Percentiles rank a stretch among this genome's conserved stretches.
Evolutionary conservation across 2,329 filamentous ascomycete species (phyloP).

Genomic region (Fusarium sp.): DNA sequence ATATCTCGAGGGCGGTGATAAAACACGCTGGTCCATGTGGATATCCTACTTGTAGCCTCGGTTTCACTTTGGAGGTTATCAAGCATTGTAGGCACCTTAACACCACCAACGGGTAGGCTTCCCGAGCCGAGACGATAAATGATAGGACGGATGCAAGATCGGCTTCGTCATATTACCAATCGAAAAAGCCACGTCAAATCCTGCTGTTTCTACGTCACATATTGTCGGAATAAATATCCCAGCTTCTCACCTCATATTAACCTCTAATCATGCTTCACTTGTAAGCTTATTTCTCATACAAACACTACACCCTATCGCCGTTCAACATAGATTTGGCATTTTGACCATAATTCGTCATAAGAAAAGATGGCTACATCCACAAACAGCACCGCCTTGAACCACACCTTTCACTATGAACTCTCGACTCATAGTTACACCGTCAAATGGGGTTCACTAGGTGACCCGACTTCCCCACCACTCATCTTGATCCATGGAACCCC

Average conservation of each 20-base stretch:
- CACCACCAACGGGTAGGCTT: not conserved
- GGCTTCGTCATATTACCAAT: not conserved
- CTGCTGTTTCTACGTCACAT: not conserved
- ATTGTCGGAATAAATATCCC: not conserved
- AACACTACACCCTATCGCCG: not conserved
- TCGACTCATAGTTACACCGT: constrained; percentile 45
- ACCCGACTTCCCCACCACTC: constrained; percentile 45
- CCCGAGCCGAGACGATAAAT: not conserved
- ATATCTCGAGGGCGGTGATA: not conserved
- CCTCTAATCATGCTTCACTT: not conserved
- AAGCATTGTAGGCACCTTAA: not conserved
- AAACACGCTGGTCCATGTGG: too few relatives aligned
- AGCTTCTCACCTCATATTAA: not conserved
- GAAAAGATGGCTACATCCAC: constrained; percentile 15
- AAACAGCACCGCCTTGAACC: constrained; percentile 15
- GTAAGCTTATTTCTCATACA: not conserved
- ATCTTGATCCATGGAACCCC: constrained; percentile 62
- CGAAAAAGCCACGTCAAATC: not conserved
- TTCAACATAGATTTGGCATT: not conserved
- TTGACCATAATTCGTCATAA: not conserved
- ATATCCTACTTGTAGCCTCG: too few relatives aligned
- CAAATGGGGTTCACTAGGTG: constrained; percentile 51
- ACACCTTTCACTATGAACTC: constrained; percentile 48
- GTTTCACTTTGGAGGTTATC: not conserved
- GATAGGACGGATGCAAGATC: not conserved